Evolutionary conservation across 164 flowering plant species (phyloP).

Genomic region (Amborella trichopoda): DNA sequence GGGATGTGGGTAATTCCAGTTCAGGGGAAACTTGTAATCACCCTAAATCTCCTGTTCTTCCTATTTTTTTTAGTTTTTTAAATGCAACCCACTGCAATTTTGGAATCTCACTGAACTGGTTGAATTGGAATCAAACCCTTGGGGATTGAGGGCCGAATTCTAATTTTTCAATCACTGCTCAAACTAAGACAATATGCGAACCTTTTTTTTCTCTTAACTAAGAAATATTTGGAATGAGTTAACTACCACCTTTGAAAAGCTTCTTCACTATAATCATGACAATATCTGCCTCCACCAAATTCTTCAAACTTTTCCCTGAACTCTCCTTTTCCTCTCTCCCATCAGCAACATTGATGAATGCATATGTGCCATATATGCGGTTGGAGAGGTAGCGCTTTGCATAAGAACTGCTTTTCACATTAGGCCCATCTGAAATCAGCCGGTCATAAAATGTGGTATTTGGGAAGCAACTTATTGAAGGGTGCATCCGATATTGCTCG

Average conservation of each 20-base stretch:
- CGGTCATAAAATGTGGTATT: constrained; percentile 26
- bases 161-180: background rate
- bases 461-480: constrained; percentile 41
- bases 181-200: background rate
- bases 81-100: background rate
- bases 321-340: constrained; percentile 23
- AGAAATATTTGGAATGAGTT: background rate
- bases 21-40: too few relatives aligned
- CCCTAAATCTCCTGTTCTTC: too few relatives aligned
- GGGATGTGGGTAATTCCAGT: too few relatives aligned
- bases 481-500: constrained; percentile 51
- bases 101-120: background rate
- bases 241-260: constrained; percentile 9
- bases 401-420: constrained; percentile 16
- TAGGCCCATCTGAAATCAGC: constrained; percentile 29
- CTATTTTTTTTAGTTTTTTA: background rate
- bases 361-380: constrained; percentile 30
- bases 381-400: constrained; percentile 18
- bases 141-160: background rate
- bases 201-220: background rate
- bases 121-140: background rate
- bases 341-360: constrained; percentile 29
- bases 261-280: constrained; percentile 18
- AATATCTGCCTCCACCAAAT: constrained; percentile 27
- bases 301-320: constrained; percentile 18